Conservation (phyloP, 495 filamentous ascomycete species). For the Podospora tetraspora region DNA sequence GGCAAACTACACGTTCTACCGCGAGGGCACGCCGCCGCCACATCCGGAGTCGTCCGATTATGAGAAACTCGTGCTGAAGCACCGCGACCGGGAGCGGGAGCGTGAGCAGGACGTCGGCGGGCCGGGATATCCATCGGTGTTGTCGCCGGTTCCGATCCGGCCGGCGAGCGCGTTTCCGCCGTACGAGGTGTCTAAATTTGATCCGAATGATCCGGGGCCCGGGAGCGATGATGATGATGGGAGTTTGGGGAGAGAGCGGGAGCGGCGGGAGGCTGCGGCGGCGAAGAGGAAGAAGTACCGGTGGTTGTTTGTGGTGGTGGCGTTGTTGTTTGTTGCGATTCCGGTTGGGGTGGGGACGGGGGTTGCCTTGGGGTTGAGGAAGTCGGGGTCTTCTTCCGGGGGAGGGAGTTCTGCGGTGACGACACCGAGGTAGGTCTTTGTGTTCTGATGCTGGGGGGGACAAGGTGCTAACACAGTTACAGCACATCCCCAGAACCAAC, state of each 20-base stretch:
- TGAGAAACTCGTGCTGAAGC: slow-evolving; percentile 15
- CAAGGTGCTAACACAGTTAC: not conserved
- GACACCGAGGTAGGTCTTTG: slow-evolving; percentile 22
- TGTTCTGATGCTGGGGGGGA: not conserved
- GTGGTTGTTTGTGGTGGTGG: slow-evolving; percentile 22
- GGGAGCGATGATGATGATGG: not conserved
- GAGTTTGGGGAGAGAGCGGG: not conserved
- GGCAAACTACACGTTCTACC: slow-evolving; percentile 33
- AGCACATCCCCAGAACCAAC: not conserved
- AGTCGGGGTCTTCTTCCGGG: slow-evolving; percentile 6
- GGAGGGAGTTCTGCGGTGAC: not conserved
- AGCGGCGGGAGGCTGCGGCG: slow-evolving; percentile 7
- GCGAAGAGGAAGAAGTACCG: slow-evolving; percentile 26
- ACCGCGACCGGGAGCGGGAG: not conserved
- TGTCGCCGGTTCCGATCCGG: not conserved
- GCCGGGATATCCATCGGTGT: not conserved
- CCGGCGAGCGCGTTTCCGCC: not conserved
- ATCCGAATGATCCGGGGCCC: not conserved
- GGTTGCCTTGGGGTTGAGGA: slow-evolving; percentile 24
- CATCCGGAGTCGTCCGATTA: slow-evolving; percentile 11
- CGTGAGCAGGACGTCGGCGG: not conserved
- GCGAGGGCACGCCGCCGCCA: slow-evolving; percentile 32
- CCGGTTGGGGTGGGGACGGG: slow-evolving; percentile 34
- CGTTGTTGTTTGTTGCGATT: slow-evolving; percentile 30
- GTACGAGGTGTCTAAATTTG: not conserved